Evolutionary conservation across 2,329 filamentous ascomycete species (phyloP), one percentile per base, ranked within the genome.

Genomic region (Fusarium sp.): DNA sequence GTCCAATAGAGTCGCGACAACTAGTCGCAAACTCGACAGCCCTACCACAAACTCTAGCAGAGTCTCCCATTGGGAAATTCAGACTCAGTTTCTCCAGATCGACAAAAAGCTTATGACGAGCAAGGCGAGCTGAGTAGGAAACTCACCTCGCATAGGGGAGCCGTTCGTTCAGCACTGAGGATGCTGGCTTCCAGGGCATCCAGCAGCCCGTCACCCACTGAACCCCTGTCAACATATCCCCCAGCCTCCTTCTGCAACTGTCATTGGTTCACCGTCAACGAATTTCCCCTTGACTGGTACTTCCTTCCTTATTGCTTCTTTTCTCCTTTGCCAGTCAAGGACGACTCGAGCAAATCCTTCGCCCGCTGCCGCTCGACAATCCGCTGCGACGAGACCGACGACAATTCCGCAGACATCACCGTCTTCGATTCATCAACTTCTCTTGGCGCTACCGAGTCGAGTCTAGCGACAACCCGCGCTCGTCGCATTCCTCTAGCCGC

Each of bases 261-360:
- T 56, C 44, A 73, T 73, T 73, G 71, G 71, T 39, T 56, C 48
- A 60, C 52, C 64, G 56, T 50, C 60, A 42, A 52, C 63, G 58
- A 62, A 60, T 48, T 55, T 67, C 72, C 58, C 72, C 62, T 70
- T 45, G 58, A 55, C 54, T 58, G 49, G 42, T 70, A 63, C 58
- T 62, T 60, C 63, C 10, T 3, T 9, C 7, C 1, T 9, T 39
- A 59, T 68, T 57, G 52, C 66, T 66, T 72, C 68, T 69, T 73
- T 63, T 63, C 52, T 58, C 58, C 53, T 70, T 72, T 70, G 72
- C 59, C 63, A 51, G 60, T 63, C 65, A 67, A 58, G 66, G 69
- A 74, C 72, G 69, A 74, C 72, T 67, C 66, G 57, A 65, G 60
- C 69, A 74, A 62, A 59, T 59, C 63, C 54, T 63, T 68, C 53